Evolutionary conservation across 768 basidiomycete species (phyloP), one percentile per base, ranked within the genome.

Genomic region (Amanita polypyramis): DNA sequence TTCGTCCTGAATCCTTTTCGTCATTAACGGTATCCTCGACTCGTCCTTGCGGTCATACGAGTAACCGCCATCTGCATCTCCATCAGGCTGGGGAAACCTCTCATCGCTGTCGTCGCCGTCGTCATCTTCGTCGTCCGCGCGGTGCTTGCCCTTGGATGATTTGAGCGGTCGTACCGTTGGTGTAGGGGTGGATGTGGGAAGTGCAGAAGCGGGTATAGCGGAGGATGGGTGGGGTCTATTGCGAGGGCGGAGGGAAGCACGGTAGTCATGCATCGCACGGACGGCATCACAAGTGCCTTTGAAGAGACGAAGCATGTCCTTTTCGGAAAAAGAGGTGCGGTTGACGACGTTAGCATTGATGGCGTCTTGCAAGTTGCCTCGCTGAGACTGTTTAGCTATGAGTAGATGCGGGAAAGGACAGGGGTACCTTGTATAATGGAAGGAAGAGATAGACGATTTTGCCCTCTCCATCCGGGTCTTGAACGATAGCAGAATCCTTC

Each of bases 401-500:
- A 42, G 9, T 32, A 35, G 25, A 39, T 19, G 38, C 10, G 32
- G 25, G 3, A 2, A 5, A 19, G 12, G 4, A 43, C 19, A 30
- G 19, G 7, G n/a, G 8, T 27, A 85, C 89, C 73, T 89, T 85
- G 70, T 93, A 97, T 29, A 91, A 72, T 0, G 96, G 96, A 4
- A 98, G 70, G 72, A 99, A 98, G 46, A 98, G 80, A 63, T 96
- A 97, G 25, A 96, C 91, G 49, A 97, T 86, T 64, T 95, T 86
- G 9, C 91, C 92, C 41, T 93, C 92, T 11, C 90, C 93, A 51
- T 86, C 83, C 29, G 87, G 84, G 58, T 97, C 93, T 64, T 96
- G 92, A 1, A 94, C 84, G 3, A 95, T 90, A 1, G 93, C 90
- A 11, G 93, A 94, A 60, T 97, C 93, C 87, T 90, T 45, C 1